Percentiles rank a stretch among this genome's conserved stretches.
Evolutionary conservation across 768 basidiomycete species (phyloP).

Genomic region (Postia placenta): DNA sequence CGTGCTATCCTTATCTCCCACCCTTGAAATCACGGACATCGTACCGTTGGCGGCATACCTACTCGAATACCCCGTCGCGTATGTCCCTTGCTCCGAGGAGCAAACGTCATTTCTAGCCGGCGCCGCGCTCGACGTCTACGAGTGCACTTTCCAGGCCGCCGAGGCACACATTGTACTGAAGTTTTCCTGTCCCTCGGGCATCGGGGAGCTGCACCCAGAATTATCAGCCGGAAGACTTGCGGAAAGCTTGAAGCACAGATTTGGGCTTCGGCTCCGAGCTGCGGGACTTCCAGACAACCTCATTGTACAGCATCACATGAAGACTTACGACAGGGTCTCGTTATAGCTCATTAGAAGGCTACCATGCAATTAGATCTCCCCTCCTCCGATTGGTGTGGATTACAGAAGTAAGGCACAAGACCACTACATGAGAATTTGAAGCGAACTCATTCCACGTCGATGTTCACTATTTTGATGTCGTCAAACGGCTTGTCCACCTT

Average conservation of each 20-base stretch:
- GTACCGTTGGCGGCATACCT: constrained; percentile 53
- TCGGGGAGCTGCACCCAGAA: constrained; percentile 13
- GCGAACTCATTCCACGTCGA: constrained; percentile 54
- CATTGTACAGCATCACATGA: constrained; percentile 26
- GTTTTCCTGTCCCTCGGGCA: constrained; percentile 46
- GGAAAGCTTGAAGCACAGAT: constrained; percentile 27
- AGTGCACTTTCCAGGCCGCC: constrained; percentile 25
- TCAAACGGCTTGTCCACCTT: constrained; percentile 87
- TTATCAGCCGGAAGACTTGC: constrained; percentile 20
- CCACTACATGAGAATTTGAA: background rate
- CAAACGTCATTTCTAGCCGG: constrained; percentile 36
- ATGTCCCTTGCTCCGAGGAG: constrained; percentile 32
- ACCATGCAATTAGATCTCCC: background rate
- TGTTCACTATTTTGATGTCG: constrained; percentile 86
- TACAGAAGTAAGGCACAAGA: background rate
- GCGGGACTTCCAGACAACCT: constrained; percentile 19
- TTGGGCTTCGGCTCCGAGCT: constrained; percentile 25
- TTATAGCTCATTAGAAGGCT: too few relatives aligned
- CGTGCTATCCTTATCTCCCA: constrained; percentile 10
- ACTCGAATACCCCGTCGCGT: constrained; percentile 55
- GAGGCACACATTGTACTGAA: constrained; percentile 38
- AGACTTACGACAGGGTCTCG: constrained; percentile 40
- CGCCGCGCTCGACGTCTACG: constrained; percentile 45
- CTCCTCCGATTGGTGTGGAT: background rate
- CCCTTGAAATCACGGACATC: constrained; percentile 13